These are phyloP conservation scores for Yarrowia phangngaensis DNA, from an alignment of 805 yeast genomes.

Conservation along the genomic window DNA sequence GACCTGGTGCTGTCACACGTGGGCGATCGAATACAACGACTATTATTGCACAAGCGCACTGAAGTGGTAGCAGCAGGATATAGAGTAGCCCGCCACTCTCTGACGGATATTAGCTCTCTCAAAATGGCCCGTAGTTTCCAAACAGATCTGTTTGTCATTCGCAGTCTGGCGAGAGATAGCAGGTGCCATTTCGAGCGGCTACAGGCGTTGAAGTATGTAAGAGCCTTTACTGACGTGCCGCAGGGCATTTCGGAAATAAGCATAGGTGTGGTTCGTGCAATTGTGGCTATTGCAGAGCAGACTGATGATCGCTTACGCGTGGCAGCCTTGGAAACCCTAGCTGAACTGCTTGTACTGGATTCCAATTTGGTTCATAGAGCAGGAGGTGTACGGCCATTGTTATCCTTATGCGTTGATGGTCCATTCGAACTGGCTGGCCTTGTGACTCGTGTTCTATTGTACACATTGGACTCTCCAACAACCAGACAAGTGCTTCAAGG, in stretches of 20 bases:
- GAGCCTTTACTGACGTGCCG: constrained; percentile 56
- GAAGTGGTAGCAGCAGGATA: constrained; percentile 73
- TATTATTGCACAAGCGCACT: constrained; percentile 55
- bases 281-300: constrained; percentile 60
- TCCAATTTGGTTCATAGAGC: constrained; percentile 46
- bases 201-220: constrained; percentile 68
- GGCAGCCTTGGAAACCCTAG: constrained; percentile 51
- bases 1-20: constrained; percentile 50
- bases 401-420: constrained; percentile 52
- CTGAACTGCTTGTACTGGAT: constrained; percentile 48
- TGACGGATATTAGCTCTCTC: constrained; percentile 54
- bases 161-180: constrained; percentile 59
- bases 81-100: constrained; percentile 63
- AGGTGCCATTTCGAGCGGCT: constrained; percentile 60
- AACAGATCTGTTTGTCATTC: constrained; percentile 59
- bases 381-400: constrained; percentile 46
- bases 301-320: constrained; percentile 50
- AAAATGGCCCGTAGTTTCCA: constrained; percentile 51
- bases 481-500: constrained; percentile 53
- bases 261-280: constrained; percentile 61
- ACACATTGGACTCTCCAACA: constrained; percentile 55
- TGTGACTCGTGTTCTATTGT: constrained; percentile 48
- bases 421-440: constrained; percentile 47
- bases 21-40: constrained; percentile 50
- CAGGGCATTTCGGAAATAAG: constrained; percentile 53